These are phyloP conservation scores for Lactarius sp. DNA, from an alignment of 768 basidiomycete genomes.

Conservation along the genomic window DNA sequence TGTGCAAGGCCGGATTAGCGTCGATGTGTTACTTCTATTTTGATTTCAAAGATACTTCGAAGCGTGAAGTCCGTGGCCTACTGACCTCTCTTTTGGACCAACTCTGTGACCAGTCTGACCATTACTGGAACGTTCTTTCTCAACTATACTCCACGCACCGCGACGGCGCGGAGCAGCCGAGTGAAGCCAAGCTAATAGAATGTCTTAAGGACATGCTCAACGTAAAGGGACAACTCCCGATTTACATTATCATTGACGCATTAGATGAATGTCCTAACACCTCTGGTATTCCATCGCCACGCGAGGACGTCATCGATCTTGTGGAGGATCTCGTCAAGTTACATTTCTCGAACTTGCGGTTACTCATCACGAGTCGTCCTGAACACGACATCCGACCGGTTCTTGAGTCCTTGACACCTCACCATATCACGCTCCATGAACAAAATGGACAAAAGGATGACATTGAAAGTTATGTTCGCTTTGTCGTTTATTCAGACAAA, in stretches of 20 bases:
- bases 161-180: neutral
- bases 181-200: neutral
- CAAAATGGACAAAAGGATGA: neutral
- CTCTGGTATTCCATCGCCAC: neutral
- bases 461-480: neutral
- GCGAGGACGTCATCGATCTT: neutral
- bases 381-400: neutral
- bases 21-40: neutral
- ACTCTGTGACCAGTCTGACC: neutral
- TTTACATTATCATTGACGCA: too few species aligned
- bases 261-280: neutral
- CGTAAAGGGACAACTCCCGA: neutral
- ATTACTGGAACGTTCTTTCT: neutral
- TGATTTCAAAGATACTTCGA: neutral
- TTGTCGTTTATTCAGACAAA: neutral
- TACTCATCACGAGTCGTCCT: neutral
- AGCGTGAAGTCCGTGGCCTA: neutral
- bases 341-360: too few species aligned
- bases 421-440: neutral
- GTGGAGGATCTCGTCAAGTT: too few species aligned
- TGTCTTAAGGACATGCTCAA: neutral
- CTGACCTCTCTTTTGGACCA: neutral
- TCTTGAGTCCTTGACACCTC: neutral
- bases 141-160: neutral
- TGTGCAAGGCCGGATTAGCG: neutral